Conservation (phyloP, 1,284 basidiomycete genomes). For the Tylopilus sp. region DNA sequence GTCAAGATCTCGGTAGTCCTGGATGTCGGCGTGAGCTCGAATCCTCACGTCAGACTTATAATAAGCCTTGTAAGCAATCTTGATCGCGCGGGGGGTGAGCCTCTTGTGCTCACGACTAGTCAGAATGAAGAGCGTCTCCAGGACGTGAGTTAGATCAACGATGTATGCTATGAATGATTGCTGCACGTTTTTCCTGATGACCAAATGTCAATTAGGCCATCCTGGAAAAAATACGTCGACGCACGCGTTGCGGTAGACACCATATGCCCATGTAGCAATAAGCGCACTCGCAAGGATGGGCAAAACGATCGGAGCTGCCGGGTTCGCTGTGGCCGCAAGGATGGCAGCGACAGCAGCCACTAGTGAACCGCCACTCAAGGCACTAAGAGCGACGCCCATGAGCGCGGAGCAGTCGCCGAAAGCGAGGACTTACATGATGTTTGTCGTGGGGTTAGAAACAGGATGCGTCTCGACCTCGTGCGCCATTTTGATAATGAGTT, state of each 20-base stretch:
- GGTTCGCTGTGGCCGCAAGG: background rate
- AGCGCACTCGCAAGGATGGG: background rate
- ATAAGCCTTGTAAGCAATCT: background rate
- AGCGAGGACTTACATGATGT: background rate
- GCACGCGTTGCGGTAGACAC: background rate
- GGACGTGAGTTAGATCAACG: background rate
- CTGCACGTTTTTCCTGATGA: conserved; percentile 1
- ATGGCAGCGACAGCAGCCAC: background rate
- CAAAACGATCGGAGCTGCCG: conserved; percentile 1
- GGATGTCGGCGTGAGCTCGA: background rate
- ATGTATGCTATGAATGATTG: background rate
- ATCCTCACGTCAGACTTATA: background rate
- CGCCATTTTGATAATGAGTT: background rate
- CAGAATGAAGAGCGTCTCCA: conserved; percentile 6
- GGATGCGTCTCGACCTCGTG: background rate
- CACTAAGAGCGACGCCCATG: background rate
- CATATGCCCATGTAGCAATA: background rate
- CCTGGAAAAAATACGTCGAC: background rate
- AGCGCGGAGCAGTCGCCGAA: background rate
- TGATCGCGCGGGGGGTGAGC: conserved; percentile 2
- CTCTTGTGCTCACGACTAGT: background rate
- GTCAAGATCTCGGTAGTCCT: background rate
- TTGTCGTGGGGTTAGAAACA: background rate
- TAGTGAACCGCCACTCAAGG: background rate
- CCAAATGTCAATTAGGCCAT: background rate